Evolutionary conservation across 495 filamentous ascomycete genomes (phyloP), one percentile per base, ranked within the genome.

Genomic region (Aspergillus sclerotiicarbonarius): DNA sequence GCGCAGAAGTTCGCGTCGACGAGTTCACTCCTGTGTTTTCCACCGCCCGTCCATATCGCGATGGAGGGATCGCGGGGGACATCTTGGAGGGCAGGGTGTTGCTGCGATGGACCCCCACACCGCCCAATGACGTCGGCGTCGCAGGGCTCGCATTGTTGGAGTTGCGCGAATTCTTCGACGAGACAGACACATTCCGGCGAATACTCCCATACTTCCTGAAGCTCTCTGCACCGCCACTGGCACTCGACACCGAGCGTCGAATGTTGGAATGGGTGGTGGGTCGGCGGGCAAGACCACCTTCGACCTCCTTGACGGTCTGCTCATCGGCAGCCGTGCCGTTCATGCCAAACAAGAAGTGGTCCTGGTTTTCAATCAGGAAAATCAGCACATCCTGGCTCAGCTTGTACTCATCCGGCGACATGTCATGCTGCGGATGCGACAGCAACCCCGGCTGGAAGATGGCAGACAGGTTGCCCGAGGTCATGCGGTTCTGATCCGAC

Each of bases 391-490:
- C 91, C 74, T 99, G 94, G 62, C 94, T 98, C 20, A 98, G 76
- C 35, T 90, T 88, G 67, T 99, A 99, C 62, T 96, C 92, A 18
- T 87, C 81, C 7, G 94, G 94, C 8, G 89, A 84, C 92, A 99
- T 96, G 62, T 96, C 92, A 70, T 99, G 94, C 32, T 82, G 78
- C 4, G 94, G 94, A 71, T 98, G 94, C 10, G 92, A 95, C 19
- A 99, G 82, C 73, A 99, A 86, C 46, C 94, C 94, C 4, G 94
- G 94, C 68, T 98, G 95, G 73, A 99, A 99, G 63, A 99, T 97
- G 37, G 94, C 93, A n/a, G 94, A 88, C 12, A 99, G 74, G 67
- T 99, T 99, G 60, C 85, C 85, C 32, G 94, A 90, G 13, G 86
- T 95, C 94, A 99, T 99, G 45, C 92, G 86, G 70, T 99, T 99